Conservation (phyloP, 1,284 basidiomycete species). For the Ganoderma resinaceum region DNA sequence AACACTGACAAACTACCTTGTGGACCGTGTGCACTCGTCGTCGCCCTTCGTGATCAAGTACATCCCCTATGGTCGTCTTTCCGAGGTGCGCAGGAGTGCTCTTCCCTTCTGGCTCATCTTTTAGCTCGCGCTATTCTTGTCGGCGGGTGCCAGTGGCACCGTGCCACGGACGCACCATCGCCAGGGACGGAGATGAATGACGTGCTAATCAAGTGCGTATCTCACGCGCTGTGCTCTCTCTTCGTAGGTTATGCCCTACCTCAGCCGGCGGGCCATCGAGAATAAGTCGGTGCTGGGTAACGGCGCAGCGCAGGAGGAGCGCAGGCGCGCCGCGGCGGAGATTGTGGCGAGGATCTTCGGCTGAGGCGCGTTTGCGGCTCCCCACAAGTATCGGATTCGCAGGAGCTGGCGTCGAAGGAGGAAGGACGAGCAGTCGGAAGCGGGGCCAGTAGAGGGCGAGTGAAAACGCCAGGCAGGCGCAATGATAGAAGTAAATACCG, state of each 20-base stretch:
- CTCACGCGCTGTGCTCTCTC: neutral
- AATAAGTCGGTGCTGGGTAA: conserved; percentile 70
- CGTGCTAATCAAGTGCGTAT: neutral
- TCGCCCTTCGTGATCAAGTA: conserved; percentile 85
- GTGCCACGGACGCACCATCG: neutral
- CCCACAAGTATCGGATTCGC: neutral
- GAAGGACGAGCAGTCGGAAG: neutral
- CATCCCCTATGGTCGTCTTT: conserved; percentile 85
- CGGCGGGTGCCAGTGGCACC: too few relatives aligned
- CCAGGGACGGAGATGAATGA: conserved; percentile 6
- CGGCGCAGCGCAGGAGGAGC: conserved; percentile 59
- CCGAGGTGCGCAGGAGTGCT: conserved; percentile 53
- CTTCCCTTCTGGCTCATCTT: neutral
- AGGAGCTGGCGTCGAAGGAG: neutral
- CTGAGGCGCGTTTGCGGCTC: conserved; percentile 12
- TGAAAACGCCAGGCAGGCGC: neutral
- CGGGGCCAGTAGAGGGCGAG: neutral
- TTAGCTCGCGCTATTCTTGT: conserved; percentile 4
- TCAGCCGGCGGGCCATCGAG: conserved; percentile 71
- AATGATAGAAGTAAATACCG: neutral
- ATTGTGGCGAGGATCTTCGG: conserved; percentile 47
- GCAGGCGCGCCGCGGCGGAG: conserved; percentile 47
- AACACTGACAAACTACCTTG: conserved; percentile 77
- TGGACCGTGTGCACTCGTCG: conserved; percentile 57
- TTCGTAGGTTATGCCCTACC: conserved; percentile 67